Evolutionary conservation across 257 asterid genomes (phyloP), one percentile per base, ranked within the genome.

Genomic region (Salvia hispanica): DNA sequence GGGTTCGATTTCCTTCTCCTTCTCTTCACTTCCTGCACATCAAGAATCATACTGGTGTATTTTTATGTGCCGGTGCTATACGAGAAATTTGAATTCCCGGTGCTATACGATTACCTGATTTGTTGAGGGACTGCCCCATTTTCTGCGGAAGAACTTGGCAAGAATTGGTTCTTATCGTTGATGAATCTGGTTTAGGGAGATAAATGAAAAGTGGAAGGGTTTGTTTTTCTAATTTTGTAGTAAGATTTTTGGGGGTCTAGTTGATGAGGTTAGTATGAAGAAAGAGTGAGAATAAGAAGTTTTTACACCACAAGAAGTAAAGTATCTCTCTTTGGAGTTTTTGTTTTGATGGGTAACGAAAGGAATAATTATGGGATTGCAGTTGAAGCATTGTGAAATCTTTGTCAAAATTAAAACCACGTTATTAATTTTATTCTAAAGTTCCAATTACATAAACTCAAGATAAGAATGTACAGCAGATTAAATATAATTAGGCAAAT

Each of bases 41-140:
- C 12, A 21, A 16, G 5, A 47, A 15, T 15, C 2, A 6, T 48
- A 45, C 16, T 4, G 5, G 18, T 45, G 5, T 46, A 18, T 18
- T 18, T 18, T 18, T 1, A 18, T 18, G n/a, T 1, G n/a, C n/a
- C n/a, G n/a, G n/a, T n/a, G n/a, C 25, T 21, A 21, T 21, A 21
- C 25, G 25, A 21, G 25, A 21, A 21, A 13, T 46, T 46, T 1
- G n/a, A 12, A n/a, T 2, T 7, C 18, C 6, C 2, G 52, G 18
- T 13, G 6, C 14, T 46, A 6, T 3, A 15, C 31, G 16, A 43
- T 7, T 58, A 85, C 92, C 95, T 13, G 73, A 54, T 85, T 80
- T 84, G 31, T 65, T 48, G 78, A 88, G 72, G 64, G 82, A 44
- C 73, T 81, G 91, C 37, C 89, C 87, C 90, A 88, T 80, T 1